Evolutionary conservation across 139 green algal species (phyloP), one percentile per base, ranked within the genome.

Genomic region (Limnomonas spitsbergensis): DNA sequence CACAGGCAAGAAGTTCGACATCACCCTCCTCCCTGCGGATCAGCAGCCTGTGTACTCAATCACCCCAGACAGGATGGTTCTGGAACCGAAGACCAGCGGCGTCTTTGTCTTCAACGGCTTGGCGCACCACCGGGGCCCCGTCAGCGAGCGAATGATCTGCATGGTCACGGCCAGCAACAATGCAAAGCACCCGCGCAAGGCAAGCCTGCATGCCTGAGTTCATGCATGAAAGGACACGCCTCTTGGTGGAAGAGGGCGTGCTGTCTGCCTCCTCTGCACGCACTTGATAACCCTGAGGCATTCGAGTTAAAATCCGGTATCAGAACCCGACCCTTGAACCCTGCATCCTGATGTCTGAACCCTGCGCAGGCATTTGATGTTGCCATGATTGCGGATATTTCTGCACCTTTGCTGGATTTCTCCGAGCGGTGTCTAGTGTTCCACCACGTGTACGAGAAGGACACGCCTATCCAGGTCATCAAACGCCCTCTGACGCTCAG

Each of bases 341-440:
- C n/a, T n/a, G n/a, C n/a, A n/a, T n/a, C n/a, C n/a, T n/a, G n/a
- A n/a, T n/a, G n/a, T n/a, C n/a, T n/a, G n/a, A n/a, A n/a, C n/a
- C n/a, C 47, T 61, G 20, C 20, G 47, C 47, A 61, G 47, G 47
- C 47, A 4, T 91, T 90, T 80, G 83, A 91, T 52, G 69, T 86
- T 7, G 4, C 29, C 27, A 38, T 79, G 53, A 38, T 66, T 29
- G 88, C 84, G 7, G 76, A 88, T 4, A 86, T 95, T 27, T 84
- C 85, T 9, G 76, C 76, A 9, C 92, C 92, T 3, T 76, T 92
- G 53, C 84, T 96, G 69, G 83, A 92, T 24, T 90, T 94, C 38
- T 91, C 85, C 9, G 76, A 85, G 40, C 79, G 79, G 4, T 35
- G 74, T 9, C 56, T 96, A 3, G 53, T 77, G 31, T 96, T 91